These are phyloP conservation scores for Astrothelium macrocarpum DNA, from an alignment of 495 filamentous ascomycete species.

Conservation along the genomic window DNA sequence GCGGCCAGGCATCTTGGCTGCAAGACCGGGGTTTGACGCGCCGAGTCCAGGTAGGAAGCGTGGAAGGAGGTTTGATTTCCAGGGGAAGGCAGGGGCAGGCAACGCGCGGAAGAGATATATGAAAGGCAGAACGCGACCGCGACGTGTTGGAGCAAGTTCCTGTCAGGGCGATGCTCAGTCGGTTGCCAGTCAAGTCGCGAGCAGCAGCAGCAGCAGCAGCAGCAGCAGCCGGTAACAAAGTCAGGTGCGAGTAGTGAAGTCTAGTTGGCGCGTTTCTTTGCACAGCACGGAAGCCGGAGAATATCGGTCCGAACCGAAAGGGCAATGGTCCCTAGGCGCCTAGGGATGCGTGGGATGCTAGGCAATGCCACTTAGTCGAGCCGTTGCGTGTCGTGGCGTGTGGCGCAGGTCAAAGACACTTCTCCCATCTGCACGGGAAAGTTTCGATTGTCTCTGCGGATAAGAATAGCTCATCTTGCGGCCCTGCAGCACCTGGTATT, in stretches of 20 bases:
- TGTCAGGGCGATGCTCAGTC: too few relatives aligned
- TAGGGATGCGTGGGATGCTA: too few relatives aligned
- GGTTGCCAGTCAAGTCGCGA: too few relatives aligned
- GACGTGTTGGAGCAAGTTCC: neutral
- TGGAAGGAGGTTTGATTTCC: neutral
- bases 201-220: too few relatives aligned
- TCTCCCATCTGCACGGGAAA: neutral
- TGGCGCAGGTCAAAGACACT: neutral
- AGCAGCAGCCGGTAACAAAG: neutral
- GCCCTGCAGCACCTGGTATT: neutral
- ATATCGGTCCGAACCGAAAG: neutral
- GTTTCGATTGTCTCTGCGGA: neutral
- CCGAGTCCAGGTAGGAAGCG: neutral
- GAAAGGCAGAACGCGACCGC: neutral
- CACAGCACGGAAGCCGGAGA: neutral
- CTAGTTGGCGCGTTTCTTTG: neutral
- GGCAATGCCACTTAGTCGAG: too few relatives aligned
- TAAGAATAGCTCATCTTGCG: neutral
- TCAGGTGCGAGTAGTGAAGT: neutral
- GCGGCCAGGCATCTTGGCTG: neutral
- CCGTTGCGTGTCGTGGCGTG: too few relatives aligned
- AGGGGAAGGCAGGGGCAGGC: neutral
- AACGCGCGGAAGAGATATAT: neutral
- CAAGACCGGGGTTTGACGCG: neutral
- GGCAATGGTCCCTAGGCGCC: neutral